phyloP scores from a whole-genome alignment of 2,329 filamentous ascomycete species.

The Fusarium circinatum region DNA sequence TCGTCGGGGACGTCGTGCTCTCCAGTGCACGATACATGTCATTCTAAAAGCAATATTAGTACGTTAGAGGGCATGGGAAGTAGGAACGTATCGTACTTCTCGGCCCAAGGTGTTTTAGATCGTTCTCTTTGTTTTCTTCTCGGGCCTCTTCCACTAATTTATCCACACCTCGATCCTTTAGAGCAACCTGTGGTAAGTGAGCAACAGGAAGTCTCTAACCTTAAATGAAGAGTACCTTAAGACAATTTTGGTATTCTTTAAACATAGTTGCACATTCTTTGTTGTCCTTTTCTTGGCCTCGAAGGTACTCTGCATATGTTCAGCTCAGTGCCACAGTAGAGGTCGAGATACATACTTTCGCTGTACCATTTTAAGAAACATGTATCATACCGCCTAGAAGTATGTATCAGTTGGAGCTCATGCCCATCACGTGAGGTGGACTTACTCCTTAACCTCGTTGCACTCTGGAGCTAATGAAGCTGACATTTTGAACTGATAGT shows the following conservation, averaged over 20 bases:
- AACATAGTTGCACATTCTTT: conserved; percentile 88
- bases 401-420: not conserved
- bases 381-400: conserved; percentile 84
- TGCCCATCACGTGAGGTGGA: not conserved
- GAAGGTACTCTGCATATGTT: conserved; percentile 78
- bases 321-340: conserved; percentile 20
- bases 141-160: conserved; percentile 91
- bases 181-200: conserved; percentile 59
- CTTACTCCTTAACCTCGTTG: conserved; percentile 94
- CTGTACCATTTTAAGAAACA: conserved; percentile 99
- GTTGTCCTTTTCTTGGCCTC: conserved; percentile 83
- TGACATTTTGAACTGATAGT: conserved; percentile 72
- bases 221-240: conserved; percentile 67
- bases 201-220: not conserved
- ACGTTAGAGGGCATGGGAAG: not conserved
- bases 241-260: conserved; percentile 86
- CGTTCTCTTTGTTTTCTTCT: conserved; percentile 89
- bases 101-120: conserved; percentile 63
- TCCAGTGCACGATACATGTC: not conserved
- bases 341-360: conserved; percentile 75
- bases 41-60: conserved; percentile 27
- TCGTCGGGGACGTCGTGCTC: conserved; percentile 20
- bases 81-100: conserved; percentile 50
- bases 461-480: conserved; percentile 94
- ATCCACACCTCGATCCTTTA: conserved; percentile 92